These are phyloP conservation scores for Barnettozyma populi DNA, from an alignment of 805 yeast species.

Conservation along the genomic window DNA sequence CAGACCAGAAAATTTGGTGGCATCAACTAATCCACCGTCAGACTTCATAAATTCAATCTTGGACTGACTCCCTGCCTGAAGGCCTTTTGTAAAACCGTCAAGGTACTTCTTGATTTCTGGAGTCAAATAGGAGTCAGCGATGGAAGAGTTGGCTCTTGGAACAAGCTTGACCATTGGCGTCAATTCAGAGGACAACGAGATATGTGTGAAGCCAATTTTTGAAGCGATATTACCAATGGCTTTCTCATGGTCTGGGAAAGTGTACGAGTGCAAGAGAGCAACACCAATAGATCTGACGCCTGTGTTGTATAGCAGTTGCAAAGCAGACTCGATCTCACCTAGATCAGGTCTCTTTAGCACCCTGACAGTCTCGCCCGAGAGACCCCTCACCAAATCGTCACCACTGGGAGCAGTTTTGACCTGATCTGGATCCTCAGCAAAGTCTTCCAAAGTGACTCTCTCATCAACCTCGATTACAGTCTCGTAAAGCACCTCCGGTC, in stretches of 20 bases:
- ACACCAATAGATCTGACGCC: constrained; percentile 71
- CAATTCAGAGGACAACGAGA: constrained; percentile 62
- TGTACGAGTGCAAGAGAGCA: constrained; percentile 67
- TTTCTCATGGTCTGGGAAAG: constrained; percentile 64
- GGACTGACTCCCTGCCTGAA: constrained; percentile 40
- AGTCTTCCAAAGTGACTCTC: constrained; percentile 79
- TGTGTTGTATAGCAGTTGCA: constrained; percentile 41
- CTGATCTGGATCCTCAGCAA: constrained; percentile 62
- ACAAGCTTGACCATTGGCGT: constrained; percentile 78
- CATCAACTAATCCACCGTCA: constrained; percentile 91
- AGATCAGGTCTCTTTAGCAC: constrained; percentile 48
- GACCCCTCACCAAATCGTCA: constrained; percentile 43
- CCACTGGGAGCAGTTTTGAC: constrained; percentile 21
- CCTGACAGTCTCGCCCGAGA: constrained; percentile 63
- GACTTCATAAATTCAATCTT: constrained; percentile 87
- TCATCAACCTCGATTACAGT: constrained; percentile 83
- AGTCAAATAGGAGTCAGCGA: constrained; percentile 78
- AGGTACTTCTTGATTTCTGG: constrained; percentile 71
- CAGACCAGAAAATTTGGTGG: constrained; percentile 77
- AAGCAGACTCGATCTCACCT: constrained; percentile 34
- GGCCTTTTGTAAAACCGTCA: constrained; percentile 54
- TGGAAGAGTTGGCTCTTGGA: constrained; percentile 69
- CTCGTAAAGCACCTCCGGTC: constrained; percentile 67
- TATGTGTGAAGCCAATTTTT: constrained; percentile 60
- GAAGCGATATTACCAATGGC: constrained; percentile 54